Evolutionary conservation across 2,329 filamentous ascomycete genomes (phyloP).

Genomic region (Endoconidiophora laricicola): DNA sequence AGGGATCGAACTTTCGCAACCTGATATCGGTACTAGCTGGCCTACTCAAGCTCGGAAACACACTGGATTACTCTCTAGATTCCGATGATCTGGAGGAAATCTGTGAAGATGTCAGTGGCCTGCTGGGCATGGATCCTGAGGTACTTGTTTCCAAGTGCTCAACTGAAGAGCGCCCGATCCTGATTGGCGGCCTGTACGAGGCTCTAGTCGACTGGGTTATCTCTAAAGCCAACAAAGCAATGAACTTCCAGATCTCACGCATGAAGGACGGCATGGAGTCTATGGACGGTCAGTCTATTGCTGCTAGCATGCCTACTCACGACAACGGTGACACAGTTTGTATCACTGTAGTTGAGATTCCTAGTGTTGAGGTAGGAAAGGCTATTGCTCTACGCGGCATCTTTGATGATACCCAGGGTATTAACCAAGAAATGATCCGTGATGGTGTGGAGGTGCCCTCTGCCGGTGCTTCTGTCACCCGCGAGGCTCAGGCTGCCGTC

Average conservation of each 20-base stretch:
- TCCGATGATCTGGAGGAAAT: conserved; percentile 70
- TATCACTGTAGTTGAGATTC: conserved; percentile 76
- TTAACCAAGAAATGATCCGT: conserved; percentile 94
- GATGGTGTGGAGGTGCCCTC: conserved; percentile 68
- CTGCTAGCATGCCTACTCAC: conserved; percentile 27
- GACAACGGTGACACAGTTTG: conserved; percentile 71
- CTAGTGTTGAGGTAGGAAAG: conserved; percentile 64
- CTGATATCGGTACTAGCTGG: conserved; percentile 76
- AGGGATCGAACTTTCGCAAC: conserved; percentile 64
- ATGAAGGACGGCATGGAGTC: conserved; percentile 51
- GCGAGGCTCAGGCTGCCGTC: conserved; percentile 75
- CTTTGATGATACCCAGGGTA: conserved; percentile 83
- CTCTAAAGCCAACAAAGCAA: conserved; percentile 70
- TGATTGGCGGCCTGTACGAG: conserved; percentile 83
- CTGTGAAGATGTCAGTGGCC: conserved; percentile 75
- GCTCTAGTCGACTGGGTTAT: conserved; percentile 92
- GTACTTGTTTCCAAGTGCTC: conserved; percentile 62
- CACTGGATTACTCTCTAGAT: conserved; percentile 69
- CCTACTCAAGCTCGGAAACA: conserved; percentile 81
- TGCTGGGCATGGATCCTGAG: conserved; percentile 77
- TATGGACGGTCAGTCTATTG: conserved; percentile 40
- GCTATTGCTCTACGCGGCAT: conserved; percentile 77
- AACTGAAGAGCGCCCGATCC: conserved; percentile 65
- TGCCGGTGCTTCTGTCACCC: conserved; percentile 64
- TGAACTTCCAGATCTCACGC: conserved; percentile 55